phyloP scores from a whole-genome alignment of 2,329 filamentous ascomycete genomes.

The Paracorniculantispora psalliotae region DNA sequence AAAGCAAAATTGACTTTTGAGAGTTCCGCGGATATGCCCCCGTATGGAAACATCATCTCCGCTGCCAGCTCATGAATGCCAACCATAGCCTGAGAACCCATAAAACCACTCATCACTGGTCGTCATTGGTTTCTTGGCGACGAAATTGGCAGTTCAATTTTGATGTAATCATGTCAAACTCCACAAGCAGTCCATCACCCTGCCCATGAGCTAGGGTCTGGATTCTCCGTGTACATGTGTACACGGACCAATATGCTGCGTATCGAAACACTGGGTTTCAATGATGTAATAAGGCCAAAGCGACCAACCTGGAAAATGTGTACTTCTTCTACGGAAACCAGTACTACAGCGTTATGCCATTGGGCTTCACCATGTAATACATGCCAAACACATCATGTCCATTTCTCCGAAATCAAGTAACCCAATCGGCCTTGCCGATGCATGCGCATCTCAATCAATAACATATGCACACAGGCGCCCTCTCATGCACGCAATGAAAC shows the following conservation, averaged over 20 bases:
- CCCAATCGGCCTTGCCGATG: conserved; percentile 1
- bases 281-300: no score
- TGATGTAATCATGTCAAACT: not conserved
- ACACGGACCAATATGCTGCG: not conserved
- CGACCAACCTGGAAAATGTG: no score
- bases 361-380: not conserved
- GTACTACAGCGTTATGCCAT: no score
- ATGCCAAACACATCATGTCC: not conserved
- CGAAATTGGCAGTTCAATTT: not conserved
- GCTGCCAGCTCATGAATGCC: not conserved
- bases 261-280: not conserved
- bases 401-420: not conserved
- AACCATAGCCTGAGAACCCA: not conserved
- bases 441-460: not conserved
- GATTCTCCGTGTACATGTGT: not conserved
- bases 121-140: not conserved
- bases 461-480: not conserved
- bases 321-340: no score
- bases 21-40: not conserved
- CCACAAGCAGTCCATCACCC: not conserved
- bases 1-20: not conserved
- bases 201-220: not conserved
- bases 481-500: not conserved
- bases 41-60: not conserved
- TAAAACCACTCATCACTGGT: not conserved